A percentile compares a stretch with the other conserved stretches of the same genome.
Evolutionary conservation across 371 early-diverging fungal species (phyloP).

Genomic region (Haplosporangium sp.): DNA sequence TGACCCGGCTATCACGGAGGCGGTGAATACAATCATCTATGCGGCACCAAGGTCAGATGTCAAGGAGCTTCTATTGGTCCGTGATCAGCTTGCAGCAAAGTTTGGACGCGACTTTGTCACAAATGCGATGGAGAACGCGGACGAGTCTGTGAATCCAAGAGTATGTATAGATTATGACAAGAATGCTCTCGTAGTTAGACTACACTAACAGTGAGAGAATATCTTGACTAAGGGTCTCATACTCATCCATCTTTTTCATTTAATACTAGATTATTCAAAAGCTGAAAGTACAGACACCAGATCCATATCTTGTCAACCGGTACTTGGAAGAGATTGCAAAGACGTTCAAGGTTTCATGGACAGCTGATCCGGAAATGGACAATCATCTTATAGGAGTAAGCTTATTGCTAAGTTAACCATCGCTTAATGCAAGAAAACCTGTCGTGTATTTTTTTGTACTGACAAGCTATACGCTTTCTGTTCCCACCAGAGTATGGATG

Average conservation of each 20-base stretch:
- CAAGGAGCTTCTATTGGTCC: conserved; percentile 82
- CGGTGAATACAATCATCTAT: conserved; percentile 90
- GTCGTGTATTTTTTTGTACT: not conserved
- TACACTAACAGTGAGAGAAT: not conserved
- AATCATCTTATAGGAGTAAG: conserved; percentile 45
- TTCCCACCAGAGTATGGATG: conserved; percentile 32
- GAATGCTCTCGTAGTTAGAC: too few species aligned
- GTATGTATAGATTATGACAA: conserved; percentile 56
- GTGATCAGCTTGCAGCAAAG: conserved; percentile 84
- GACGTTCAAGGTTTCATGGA: conserved; percentile 82
- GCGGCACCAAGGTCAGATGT: conserved; percentile 89
- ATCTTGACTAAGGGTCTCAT: not conserved
- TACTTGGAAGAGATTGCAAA: conserved; percentile 92
- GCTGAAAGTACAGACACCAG: conserved; percentile 83
- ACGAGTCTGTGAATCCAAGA: conserved; percentile 80
- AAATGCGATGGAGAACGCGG: conserved; percentile 79
- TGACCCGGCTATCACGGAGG: conserved; percentile 86
- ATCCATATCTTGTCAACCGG: conserved; percentile 80
- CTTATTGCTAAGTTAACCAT: not conserved
- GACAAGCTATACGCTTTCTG: conserved; percentile 1
- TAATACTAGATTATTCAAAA: conserved; percentile 80
- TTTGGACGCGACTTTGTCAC: conserved; percentile 87
- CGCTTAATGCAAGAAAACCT: not conserved
- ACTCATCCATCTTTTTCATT: not conserved
- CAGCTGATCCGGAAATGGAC: conserved; percentile 60